These are phyloP conservation scores for Toxicodendron radicans DNA, from an alignment of 345 rosid species.

Conservation along the genomic window DNA sequence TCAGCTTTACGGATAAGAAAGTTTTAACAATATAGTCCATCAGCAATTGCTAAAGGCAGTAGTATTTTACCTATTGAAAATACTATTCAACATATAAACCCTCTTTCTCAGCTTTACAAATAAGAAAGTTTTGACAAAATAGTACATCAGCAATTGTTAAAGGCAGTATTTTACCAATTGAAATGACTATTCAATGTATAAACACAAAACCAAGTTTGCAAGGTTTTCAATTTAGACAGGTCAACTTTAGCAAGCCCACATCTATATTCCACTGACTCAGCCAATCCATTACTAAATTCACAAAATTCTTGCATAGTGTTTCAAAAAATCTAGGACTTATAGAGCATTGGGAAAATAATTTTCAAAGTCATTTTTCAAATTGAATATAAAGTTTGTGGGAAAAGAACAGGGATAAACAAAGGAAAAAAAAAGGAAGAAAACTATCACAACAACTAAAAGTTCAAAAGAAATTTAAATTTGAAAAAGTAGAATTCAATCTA, in stretches of 20 bases:
- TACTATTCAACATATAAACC: not conserved
- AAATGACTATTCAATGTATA: not conserved
- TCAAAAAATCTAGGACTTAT: not conserved
- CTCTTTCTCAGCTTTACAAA: not conserved
- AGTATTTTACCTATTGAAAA: not conserved
- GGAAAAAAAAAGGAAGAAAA: not conserved
- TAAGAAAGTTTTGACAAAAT: not conserved
- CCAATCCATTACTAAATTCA: not conserved
- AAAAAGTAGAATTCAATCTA: not conserved
- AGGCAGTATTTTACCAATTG: not conserved
- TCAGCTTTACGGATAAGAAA: not conserved
- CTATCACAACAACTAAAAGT: conserved; percentile 8
- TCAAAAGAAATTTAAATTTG: not conserved
- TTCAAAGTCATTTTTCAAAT: too few relatives aligned
- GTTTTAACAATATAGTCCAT: not conserved
- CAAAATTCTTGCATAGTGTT: not conserved
- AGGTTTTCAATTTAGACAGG: not conserved
- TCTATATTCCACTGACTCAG: not conserved
- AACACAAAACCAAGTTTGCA: not conserved
- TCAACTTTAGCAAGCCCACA: conserved; percentile 8
- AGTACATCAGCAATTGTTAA: not conserved
- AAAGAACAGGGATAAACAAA: not conserved
- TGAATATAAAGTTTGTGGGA: too few relatives aligned
- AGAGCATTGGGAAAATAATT: not conserved
- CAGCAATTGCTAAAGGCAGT: not conserved